Base-by-base conservation (phyloP, 108 stramenopile species). In the Skeletonema marinoi region DNA sequence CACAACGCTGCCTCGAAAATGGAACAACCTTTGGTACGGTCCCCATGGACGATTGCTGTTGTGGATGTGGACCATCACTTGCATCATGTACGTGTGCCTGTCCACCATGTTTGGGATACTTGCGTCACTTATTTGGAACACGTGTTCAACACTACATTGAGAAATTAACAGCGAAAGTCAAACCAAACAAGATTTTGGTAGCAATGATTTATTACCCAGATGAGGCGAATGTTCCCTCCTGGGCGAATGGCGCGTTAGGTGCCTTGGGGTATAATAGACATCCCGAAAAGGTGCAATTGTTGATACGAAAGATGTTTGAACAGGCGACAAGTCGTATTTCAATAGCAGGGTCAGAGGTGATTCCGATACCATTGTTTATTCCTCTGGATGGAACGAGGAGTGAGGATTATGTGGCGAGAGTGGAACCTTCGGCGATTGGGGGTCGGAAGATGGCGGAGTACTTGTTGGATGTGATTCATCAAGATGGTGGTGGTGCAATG, bases 131-230 rank as follows among this genome's bases (percentile, higher is more conserved):
- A 2, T 96, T 96, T 84, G 89, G 88, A 38, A 92, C 88, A 11
- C 85, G 87, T 82, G 80, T 85, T 3, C 87, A 92, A 66, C 77
- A 89, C 25, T 97, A 94, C 70, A 89, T 95, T 32, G 75, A 87
- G 69, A 63, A 78, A 21, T 51, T 97, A 33, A 89, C 87, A 13
- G 51, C 87, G 6, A 92, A 94, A 65, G 88, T 80, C n/a, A 89
- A 87, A 71, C 96, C 96, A 13, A 81, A 81, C 36, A 90, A 87
- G 67, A 85, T 97, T 32, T 65, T 97, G 13, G 92, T 97, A 0
- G 93, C 92, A 67, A 97, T 97, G 94, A 94, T 95, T 56, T 97
- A 97, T 67, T 95, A 92, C 70, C 89, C 86, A 2, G 96, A 97
- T 73, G 93, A 93, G 81, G 85, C 50, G 21, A 68, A 81, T 31